phyloP scores from a whole-genome alignment of 148 eudicot genomes.

The Rhododendron mucronatum region DNA sequence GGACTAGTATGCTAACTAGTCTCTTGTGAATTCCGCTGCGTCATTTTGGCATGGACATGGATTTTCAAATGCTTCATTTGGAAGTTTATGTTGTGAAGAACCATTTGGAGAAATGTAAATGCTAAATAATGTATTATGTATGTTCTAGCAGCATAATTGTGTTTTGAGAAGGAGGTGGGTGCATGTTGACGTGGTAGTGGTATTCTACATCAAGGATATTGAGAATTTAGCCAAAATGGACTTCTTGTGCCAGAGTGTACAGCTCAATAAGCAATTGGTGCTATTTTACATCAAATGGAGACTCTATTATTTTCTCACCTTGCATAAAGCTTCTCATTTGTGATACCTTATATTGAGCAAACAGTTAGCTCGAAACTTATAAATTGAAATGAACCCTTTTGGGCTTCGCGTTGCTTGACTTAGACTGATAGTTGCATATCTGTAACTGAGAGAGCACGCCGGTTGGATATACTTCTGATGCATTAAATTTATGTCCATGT shows the following conservation, averaged over 20 bases:
- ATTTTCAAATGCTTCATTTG: neutral
- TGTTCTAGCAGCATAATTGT: neutral
- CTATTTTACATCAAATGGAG: neutral
- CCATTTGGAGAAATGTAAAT: neutral
- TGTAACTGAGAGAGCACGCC: neutral
- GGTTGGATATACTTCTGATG: neutral
- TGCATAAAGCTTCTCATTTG: neutral
- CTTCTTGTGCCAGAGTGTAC: neutral
- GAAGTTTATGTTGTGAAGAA: neutral
- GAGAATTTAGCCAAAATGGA: neutral
- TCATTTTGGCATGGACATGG: neutral
- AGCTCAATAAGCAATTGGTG: neutral
- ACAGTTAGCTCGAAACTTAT: neutral
- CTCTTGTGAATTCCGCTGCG: no score
- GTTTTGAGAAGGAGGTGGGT: neutral
- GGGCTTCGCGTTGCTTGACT: neutral
- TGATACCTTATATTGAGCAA: neutral
- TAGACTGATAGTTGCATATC: neutral
- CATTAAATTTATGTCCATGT: neutral
- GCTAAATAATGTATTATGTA: neutral
- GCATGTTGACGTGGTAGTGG: neutral
- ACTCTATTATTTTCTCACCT: neutral
- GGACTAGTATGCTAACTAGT: no score
- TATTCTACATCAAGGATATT: neutral
- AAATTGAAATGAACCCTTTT: neutral